phyloP scores from a whole-genome alignment of 306 rosid species.

The Malus sieversii region DNA sequence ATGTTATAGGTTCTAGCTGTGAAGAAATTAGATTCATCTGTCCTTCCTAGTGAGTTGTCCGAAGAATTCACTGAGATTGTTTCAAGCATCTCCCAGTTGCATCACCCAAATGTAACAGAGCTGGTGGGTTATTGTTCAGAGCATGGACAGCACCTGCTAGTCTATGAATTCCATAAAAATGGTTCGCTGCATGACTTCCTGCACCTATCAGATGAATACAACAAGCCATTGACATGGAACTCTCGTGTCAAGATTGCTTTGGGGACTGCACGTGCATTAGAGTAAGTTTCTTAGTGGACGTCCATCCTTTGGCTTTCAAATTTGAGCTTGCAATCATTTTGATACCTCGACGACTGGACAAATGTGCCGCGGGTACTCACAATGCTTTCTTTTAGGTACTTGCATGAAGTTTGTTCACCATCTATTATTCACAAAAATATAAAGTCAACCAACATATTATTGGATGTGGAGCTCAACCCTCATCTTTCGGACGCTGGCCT shows the following conservation, averaged over 20 bases:
- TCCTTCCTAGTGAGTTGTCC: conserved; percentile 41
- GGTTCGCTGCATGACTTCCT: conserved; percentile 87
- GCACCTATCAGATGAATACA: conserved; percentile 77
- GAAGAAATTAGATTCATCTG: conserved; percentile 84
- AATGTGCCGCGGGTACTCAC: neutral
- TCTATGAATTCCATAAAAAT: conserved; percentile 75
- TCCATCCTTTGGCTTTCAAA: neutral
- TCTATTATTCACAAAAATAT: conserved; percentile 83
- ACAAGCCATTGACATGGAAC: conserved; percentile 93
- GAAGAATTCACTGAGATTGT: conserved; percentile 68
- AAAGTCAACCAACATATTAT: conserved; percentile 77
- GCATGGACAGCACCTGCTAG: conserved; percentile 88
- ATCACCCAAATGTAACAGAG: conserved; percentile 87
- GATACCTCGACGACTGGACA: too few relatives aligned
- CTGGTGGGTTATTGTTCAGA: conserved; percentile 93
- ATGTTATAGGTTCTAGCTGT: conserved; percentile 79
- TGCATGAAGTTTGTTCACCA: conserved; percentile 97
- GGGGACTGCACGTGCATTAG: conserved; percentile 93
- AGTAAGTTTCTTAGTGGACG: conserved; percentile 45
- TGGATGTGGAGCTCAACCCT: conserved; percentile 84
- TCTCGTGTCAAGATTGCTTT: conserved; percentile 93
- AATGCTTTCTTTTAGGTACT: conserved; percentile 50
- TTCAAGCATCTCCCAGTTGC: conserved; percentile 63
- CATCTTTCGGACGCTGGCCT: conserved; percentile 88
- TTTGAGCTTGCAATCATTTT: too few relatives aligned